Evolutionary conservation across 176 grass and related monocot species (phyloP).

Genomic region (Eleusine coracana): DNA sequence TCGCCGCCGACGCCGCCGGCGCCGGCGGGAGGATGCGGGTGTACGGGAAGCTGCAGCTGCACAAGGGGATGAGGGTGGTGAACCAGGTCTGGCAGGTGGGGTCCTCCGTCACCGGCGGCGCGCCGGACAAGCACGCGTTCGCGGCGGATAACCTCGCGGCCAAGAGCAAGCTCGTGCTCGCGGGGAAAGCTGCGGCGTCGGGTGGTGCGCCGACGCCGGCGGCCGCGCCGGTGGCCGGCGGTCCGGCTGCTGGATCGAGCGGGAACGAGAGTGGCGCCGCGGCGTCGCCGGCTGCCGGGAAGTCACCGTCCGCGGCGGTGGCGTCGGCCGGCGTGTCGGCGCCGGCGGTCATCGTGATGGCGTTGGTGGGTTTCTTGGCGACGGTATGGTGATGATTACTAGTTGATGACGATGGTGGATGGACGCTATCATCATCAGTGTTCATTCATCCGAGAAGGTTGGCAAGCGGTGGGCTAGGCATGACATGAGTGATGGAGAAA

Average conservation of each 20-base stretch:
- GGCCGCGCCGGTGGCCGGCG: not conserved
- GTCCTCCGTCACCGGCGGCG: constrained; percentile 43
- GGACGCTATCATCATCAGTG: not conserved
- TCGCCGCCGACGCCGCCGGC: constrained; percentile 48
- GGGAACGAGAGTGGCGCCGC: constrained; percentile 14
- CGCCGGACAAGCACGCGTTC: constrained; percentile 60
- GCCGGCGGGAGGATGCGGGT: constrained; percentile 59
- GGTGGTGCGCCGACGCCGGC: not conserved
- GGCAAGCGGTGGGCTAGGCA: not conserved
- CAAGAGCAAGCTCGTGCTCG: constrained; percentile 51
- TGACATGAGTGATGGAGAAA: not conserved
- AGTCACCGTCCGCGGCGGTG: not conserved
- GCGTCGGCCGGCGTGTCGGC: not conserved
- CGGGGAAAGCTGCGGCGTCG: constrained; percentile 9
- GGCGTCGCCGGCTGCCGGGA: constrained; percentile 23
- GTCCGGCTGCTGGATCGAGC: not conserved
- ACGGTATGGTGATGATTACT: constrained; percentile 7
- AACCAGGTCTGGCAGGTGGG: constrained; percentile 95
- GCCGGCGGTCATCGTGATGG: constrained; percentile 11
- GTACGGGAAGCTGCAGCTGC: constrained; percentile 69
- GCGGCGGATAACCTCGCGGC: constrained; percentile 45
- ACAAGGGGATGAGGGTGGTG: constrained; percentile 32
- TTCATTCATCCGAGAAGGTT: not conserved
- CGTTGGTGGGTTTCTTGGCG: constrained; percentile 42
- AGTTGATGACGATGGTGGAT: too few species aligned